Conservation (phyloP, 768 basidiomycete species). For the Trametes cingulata region DNA sequence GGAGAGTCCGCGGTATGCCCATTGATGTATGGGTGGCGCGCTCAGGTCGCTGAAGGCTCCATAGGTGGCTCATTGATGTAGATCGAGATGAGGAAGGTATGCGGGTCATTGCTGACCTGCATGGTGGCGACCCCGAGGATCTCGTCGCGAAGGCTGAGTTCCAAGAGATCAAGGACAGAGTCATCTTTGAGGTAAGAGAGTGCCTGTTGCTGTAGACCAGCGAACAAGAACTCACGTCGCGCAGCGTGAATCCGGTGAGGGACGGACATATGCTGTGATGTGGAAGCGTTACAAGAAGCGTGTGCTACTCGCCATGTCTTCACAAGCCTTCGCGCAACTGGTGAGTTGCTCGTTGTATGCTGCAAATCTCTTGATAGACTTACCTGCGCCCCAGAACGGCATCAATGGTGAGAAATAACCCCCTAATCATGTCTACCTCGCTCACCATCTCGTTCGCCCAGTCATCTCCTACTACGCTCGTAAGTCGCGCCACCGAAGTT, state of each 20-base stretch:
- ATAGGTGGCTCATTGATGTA: slow-evolving; percentile 87
- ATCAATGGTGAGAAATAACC: slow-evolving; percentile 72
- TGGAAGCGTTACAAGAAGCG: slow-evolving; percentile 87
- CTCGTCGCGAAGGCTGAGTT: slow-evolving; percentile 78
- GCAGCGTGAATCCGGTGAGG: slow-evolving; percentile 76
- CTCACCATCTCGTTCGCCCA: slow-evolving; percentile 30
- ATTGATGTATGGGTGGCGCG: not conserved
- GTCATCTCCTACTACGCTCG: slow-evolving; percentile 95
- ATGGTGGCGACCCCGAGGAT: slow-evolving; percentile 76
- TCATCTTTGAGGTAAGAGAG: slow-evolving; percentile 62
- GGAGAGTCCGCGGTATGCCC: slow-evolving; percentile 77
- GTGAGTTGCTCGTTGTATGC: slow-evolving; percentile 46
- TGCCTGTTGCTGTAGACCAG: not conserved
- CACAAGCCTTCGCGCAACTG: slow-evolving; percentile 93
- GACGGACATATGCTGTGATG: slow-evolving; percentile 74
- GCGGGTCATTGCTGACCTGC: slow-evolving; percentile 83
- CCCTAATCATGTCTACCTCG: not conserved
- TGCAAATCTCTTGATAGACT: not conserved
- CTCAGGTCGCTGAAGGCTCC: not conserved
- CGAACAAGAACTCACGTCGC: not conserved
- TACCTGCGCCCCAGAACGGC: slow-evolving; percentile 63
- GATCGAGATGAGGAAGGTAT: slow-evolving; percentile 83
- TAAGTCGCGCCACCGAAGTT: too few relatives aligned
- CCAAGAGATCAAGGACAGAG: slow-evolving; percentile 83
- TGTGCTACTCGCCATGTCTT: slow-evolving; percentile 91